A percentile compares a stretch with the other conserved stretches of the same genome.
These are phyloP conservation scores for Leucosporidium creatinivorum DNA, from an alignment of 768 basidiomycete species.

Conservation along the genomic window DNA sequence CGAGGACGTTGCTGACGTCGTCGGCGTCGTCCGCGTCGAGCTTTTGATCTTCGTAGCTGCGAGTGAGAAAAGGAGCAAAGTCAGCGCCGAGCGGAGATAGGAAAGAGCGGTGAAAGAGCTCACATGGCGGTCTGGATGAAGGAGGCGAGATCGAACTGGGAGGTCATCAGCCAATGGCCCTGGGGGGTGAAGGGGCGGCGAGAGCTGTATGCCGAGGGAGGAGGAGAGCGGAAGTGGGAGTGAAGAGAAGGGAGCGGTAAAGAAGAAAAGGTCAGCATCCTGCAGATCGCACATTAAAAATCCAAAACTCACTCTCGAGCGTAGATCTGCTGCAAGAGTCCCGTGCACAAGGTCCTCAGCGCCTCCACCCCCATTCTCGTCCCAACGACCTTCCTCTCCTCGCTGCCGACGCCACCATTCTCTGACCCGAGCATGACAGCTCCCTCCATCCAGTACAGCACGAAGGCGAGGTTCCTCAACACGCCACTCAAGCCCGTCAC, in stretches of 20 bases:
- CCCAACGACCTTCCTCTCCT: constrained; percentile 45
- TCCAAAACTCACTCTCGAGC: constrained; percentile 67
- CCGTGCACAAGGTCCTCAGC: constrained; percentile 67
- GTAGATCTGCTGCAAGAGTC: constrained; percentile 71
- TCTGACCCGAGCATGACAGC: constrained; percentile 32
- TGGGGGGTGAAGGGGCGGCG: constrained; percentile 70
- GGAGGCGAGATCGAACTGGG: constrained; percentile 53
- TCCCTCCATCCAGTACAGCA: constrained; percentile 62
- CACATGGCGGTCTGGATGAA: constrained; percentile 86
- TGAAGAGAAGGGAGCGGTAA: background rate
- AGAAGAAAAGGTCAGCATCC: constrained; percentile 13
- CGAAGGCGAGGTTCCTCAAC: constrained; percentile 74
- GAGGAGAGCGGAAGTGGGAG: background rate
- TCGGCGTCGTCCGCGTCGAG: constrained; percentile 37
- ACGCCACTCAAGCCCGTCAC: constrained; percentile 65
- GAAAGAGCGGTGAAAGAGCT: constrained; percentile 36
- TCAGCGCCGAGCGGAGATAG: background rate
- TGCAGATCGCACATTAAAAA: background rate
- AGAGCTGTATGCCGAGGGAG: constrained; percentile 51
- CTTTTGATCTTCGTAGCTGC: constrained; percentile 61
- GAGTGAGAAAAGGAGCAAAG: background rate
- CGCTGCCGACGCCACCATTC: background rate
- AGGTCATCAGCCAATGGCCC: constrained; percentile 71
- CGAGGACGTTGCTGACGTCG: constrained; percentile 1
- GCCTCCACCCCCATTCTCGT: constrained; percentile 55